Base-by-base conservation (phyloP, 2,329 filamentous ascomycete species). In the Colletotrichum sojae region DNA sequence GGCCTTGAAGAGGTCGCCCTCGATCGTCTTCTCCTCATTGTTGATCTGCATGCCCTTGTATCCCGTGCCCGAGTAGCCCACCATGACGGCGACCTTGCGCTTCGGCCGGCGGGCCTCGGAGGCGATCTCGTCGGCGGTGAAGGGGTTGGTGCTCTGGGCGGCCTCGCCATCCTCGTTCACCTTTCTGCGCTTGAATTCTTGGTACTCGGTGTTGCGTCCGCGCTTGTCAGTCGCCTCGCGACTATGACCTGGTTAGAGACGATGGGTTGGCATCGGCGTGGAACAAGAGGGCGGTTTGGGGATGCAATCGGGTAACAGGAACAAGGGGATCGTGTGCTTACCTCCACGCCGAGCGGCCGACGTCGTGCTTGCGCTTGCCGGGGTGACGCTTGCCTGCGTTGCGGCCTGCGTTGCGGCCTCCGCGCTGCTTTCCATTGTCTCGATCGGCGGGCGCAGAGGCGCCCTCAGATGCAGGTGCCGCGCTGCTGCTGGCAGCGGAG, bases 31-130 rank as follows among this genome's bases (percentile, higher is more conserved):
- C 77, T 97, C 91, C 72, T 90, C 83, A 75, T 86, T 86, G 79
- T 91, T 91, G 78, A 99, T 92, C 83, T 99, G 96, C 91, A 99
- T 97, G 76, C 96, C 96, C 82, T 94, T 95, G 85, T 99, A 99
- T 16, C 96, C 96, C 10, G 94, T 97, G 57, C 96, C 96, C 6
- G 95, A 94, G 80, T 99, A 99, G 16, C 96, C 96, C 74, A 99
- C 91, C 85, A 98, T 84, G 39, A 99, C 94, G 48, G 95, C 96
- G 57, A 98, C 95, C 84, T 99, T 99, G 80, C 93, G 91, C 87
- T 99, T 99, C 25, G 96, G 96, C 65, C 90, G 90, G 72, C 95
- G 91, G 78, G 92, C 91, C 79, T 99, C 96, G 54, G 90, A 90
- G 13, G 92, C 93, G 73, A 98, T 95, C 81, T 98, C 95, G 72